Conservation (phyloP, 352 stramenopile species). For the Globisporangium iwayamae region DNA sequence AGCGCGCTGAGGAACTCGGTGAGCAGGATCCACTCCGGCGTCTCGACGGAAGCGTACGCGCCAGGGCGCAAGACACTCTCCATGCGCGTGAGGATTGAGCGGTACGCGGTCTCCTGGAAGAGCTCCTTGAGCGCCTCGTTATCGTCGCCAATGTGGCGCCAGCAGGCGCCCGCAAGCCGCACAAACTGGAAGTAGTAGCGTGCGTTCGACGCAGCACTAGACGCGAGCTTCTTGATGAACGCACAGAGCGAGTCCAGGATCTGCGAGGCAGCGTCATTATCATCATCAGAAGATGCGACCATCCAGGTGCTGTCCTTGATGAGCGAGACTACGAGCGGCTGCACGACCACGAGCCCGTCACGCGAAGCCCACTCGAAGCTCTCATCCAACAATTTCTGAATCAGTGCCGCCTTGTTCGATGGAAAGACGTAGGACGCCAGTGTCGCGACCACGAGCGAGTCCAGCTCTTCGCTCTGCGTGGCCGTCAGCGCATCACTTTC, state of each 20-base stretch:
- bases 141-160: slow-evolving; percentile 9
- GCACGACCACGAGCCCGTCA: slow-evolving; percentile 13
- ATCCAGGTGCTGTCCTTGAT: slow-evolving; percentile 15
- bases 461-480: slow-evolving; percentile 14
- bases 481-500: slow-evolving; percentile 8
- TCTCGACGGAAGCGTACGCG: slow-evolving; percentile 32
- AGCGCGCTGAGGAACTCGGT: slow-evolving; percentile 37
- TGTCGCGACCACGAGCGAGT: slow-evolving; percentile 18
- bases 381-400: slow-evolving; percentile 15
- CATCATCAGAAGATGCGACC: neutral
- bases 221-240: slow-evolving; percentile 19
- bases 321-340: slow-evolving; percentile 19
- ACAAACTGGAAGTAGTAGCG: slow-evolving; percentile 22
- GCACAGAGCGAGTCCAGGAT: slow-evolving; percentile 13
- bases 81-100: slow-evolving; percentile 27
- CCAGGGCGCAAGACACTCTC: slow-evolving; percentile 27
- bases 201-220: slow-evolving; percentile 17
- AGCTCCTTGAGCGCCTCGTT: slow-evolving; percentile 14
- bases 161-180: slow-evolving; percentile 18
- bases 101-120: slow-evolving; percentile 27
- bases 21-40: slow-evolving; percentile 35
- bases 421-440: slow-evolving; percentile 15
- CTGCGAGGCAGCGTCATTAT: neutral
- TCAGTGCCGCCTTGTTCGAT: slow-evolving; percentile 3
- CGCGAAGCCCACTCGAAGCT: slow-evolving; percentile 16